Evolutionary conservation across 306 rosid genomes (phyloP).

Genomic region (Abrus precatorius): DNA sequence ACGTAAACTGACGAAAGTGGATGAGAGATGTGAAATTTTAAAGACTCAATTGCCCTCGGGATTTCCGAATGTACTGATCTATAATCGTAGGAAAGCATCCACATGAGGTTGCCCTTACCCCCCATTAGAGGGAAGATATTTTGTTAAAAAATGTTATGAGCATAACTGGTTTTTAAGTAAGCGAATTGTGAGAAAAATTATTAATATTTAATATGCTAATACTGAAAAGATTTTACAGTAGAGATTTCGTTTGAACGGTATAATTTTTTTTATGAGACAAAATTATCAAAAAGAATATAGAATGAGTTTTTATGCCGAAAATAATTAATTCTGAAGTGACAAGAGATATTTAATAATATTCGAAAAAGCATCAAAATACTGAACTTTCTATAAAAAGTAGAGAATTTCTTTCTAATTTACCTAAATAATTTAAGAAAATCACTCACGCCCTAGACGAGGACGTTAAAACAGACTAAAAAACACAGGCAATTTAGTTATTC

Average conservation of each 20-base stretch:
- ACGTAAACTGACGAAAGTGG: constrained; percentile 51
- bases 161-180: not conserved
- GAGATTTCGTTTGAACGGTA: not conserved
- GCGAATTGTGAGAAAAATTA: not conserved
- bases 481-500: not conserved
- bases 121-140: not conserved
- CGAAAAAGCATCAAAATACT: not conserved
- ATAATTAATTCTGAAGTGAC: not conserved
- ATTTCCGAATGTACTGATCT: constrained; percentile 52
- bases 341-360: not conserved
- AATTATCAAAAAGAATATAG: not conserved
- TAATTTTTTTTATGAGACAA: not conserved
- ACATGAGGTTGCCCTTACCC: not conserved
- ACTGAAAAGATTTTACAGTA: not conserved
- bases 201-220: not conserved
- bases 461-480: not conserved
- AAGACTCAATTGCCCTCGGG: constrained; percentile 70
- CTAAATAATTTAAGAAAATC: not conserved
- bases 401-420: not conserved
- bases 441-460: too few relatives aligned
- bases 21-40: not conserved
- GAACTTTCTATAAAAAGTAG: not conserved
- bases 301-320: not conserved
- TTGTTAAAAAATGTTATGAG: not conserved
- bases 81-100: constrained; percentile 43